These are phyloP conservation scores for Ormosia semicastrata DNA, from an alignment of 306 rosid species.

Conservation along the genomic window DNA sequence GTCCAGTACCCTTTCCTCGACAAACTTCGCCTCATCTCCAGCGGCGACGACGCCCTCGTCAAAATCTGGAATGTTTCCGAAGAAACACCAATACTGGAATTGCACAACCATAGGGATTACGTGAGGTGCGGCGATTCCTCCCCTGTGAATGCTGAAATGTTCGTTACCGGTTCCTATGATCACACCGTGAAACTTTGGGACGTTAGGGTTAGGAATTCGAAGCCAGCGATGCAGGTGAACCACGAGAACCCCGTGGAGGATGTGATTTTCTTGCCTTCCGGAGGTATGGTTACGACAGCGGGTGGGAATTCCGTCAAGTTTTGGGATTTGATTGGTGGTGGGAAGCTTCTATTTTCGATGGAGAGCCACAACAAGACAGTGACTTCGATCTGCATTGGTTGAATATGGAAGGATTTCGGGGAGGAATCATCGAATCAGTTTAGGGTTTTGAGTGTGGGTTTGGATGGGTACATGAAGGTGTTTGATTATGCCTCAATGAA, in stretches of 20 bases:
- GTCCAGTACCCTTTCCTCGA: conserved; percentile 67
- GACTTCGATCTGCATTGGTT: conserved; percentile 68
- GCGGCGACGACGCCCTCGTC: conserved; percentile 82
- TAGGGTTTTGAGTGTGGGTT: conserved; percentile 81
- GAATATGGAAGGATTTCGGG: conserved; percentile 41
- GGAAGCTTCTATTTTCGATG: conserved; percentile 69
- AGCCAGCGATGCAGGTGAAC: conserved; percentile 47
- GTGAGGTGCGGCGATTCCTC: conserved; percentile 90
- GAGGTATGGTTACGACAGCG: conserved; percentile 78
- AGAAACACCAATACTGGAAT: conserved; percentile 35
- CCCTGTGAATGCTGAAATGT: conserved; percentile 55
- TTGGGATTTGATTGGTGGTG: conserved; percentile 90
- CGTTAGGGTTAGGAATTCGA: conserved; percentile 56
- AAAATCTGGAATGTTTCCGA: conserved; percentile 86
- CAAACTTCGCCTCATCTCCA: conserved; percentile 80
- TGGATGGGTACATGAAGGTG: conserved; percentile 95
- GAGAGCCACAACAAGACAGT: conserved; percentile 95
- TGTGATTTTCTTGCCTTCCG: conserved; percentile 68
- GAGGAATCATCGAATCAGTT: conserved; percentile 56
- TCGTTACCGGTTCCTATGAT: conserved; percentile 85
- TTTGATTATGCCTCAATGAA: conserved; percentile 72
- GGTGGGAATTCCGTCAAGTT: conserved; percentile 83
- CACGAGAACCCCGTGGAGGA: conserved; percentile 86
- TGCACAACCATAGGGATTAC: conserved; percentile 73
- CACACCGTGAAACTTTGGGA: conserved; percentile 92